These are phyloP conservation scores for Mortierella claussenii DNA, from an alignment of 192 early-diverging fungal genomes.

Conservation along the genomic window DNA sequence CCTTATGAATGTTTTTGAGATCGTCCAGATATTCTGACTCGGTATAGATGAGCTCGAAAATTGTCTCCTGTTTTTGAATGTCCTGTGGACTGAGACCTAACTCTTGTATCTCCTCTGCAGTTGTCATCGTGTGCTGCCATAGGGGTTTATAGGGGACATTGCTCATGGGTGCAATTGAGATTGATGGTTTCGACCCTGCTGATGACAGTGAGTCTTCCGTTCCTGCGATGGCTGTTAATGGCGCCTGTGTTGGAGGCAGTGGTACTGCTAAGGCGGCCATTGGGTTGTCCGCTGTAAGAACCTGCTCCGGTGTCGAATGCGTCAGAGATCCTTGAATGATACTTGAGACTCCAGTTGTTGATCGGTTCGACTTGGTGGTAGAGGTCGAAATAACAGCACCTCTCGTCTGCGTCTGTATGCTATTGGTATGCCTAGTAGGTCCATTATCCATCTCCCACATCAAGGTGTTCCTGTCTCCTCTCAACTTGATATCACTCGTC, in stretches of 20 bases:
- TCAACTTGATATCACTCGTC: too few species aligned
- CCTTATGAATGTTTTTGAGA: slow-evolving; percentile 47
- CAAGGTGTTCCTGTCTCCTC: slow-evolving; percentile 10
- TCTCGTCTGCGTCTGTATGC: background rate
- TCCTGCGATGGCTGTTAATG: background rate
- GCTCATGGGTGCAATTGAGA: slow-evolving; percentile 5
- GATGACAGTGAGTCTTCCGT: background rate
- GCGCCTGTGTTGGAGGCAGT: background rate
- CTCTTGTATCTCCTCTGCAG: slow-evolving; percentile 24
- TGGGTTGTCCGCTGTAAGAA: background rate
- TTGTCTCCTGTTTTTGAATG: slow-evolving; percentile 49
- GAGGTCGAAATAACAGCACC: too few species aligned
- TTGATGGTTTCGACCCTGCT: background rate
- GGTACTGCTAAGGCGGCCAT: background rate
- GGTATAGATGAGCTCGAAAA: slow-evolving; percentile 52
- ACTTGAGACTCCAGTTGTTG: too few species aligned
- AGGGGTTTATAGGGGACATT: slow-evolving; percentile 19
- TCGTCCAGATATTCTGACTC: slow-evolving; percentile 48
- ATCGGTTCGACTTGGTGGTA: too few species aligned
- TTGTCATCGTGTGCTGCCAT: slow-evolving; percentile 43
- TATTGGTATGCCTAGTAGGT: slow-evolving; percentile 10
- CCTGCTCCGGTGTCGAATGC: background rate
- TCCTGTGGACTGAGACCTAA: slow-evolving; percentile 26
- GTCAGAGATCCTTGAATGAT: too few species aligned
- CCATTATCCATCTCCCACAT: background rate